Conservation (phyloP, 2,329 filamentous ascomycete species). For the Plectosphaerella cucumerina region DNA sequence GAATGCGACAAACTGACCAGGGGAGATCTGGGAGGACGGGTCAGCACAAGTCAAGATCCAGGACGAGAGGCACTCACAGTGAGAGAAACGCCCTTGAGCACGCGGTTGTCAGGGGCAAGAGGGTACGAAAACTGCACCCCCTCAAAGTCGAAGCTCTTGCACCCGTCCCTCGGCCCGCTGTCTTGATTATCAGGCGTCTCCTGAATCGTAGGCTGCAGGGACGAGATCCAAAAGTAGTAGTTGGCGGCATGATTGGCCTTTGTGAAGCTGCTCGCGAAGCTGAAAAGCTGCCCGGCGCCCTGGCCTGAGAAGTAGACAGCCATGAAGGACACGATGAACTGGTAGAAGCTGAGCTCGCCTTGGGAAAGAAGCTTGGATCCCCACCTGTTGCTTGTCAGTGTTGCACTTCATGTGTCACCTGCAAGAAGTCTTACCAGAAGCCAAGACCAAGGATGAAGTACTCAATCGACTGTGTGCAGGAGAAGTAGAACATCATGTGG, state of each 20-base stretch:
- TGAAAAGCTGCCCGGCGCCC: conserved; percentile 17
- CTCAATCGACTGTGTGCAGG: conserved; percentile 21
- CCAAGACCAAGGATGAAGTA: conserved; percentile 27
- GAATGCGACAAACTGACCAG: conserved; percentile 47
- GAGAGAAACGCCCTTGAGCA: conserved; percentile 23
- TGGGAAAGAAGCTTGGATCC: conserved; percentile 9
- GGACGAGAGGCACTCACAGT: background rate
- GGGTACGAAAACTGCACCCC: conserved; percentile 48
- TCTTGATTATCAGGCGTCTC: conserved; percentile 16
- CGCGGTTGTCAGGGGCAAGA: conserved; percentile 18
- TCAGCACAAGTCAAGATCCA: background rate
- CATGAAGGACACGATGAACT: conserved; percentile 39
- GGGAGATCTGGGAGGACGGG: conserved; percentile 23
- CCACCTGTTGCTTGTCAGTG: conserved; percentile 6
- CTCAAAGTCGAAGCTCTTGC: conserved; percentile 10
- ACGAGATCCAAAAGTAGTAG: conserved; percentile 27
- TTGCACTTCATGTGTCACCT: background rate
- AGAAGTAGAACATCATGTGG: conserved; percentile 18
- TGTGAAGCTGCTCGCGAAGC: conserved; percentile 34
- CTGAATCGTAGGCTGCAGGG: conserved; percentile 21
- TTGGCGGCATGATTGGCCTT: conserved; percentile 30
- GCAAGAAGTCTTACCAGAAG: conserved; percentile 26
- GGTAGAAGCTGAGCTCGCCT: conserved; percentile 28
- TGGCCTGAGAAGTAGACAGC: conserved; percentile 27
- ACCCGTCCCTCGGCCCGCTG: background rate